phyloP scores from a whole-genome alignment of 139 green algal genomes.

The Pleodorina starrii region DNA sequence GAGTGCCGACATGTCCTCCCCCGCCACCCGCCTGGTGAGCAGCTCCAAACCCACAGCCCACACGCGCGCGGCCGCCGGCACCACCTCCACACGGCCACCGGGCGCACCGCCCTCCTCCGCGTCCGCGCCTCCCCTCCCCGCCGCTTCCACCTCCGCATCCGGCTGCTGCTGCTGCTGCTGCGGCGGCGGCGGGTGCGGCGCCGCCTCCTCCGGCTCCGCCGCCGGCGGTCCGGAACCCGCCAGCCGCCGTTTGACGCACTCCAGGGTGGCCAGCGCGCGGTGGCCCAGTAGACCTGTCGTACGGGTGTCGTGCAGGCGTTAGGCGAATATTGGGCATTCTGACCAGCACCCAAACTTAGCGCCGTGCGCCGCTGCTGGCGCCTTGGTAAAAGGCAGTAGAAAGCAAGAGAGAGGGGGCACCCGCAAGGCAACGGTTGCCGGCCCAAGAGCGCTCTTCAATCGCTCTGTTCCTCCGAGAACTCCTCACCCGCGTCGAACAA shows the following conservation, averaged over 20 bases:
- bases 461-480: too few relatives aligned
- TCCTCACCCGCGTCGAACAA: conserved; percentile 76
- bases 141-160: background rate
- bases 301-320: background rate
- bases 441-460: too few relatives aligned
- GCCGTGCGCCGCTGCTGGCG: too few relatives aligned
- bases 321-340: too few relatives aligned
- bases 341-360: too few relatives aligned
- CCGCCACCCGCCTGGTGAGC: conserved; percentile 56
- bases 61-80: conserved; percentile 76
- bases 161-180: background rate
- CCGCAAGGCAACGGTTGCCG: too few relatives aligned
- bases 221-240: background rate
- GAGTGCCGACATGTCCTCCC: conserved; percentile 76
- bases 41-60: conserved; percentile 87
- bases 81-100: conserved; percentile 50
- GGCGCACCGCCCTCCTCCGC: background rate
- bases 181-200: background rate
- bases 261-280: conserved; percentile 3
- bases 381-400: too few relatives aligned
- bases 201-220: background rate
- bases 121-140: background rate
- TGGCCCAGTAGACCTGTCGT: conserved; percentile 38
- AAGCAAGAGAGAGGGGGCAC: too few relatives aligned
- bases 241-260: conserved; percentile 23